A percentile compares a stretch with the other conserved stretches of the same genome.
Evolutionary conservation across 2,329 filamentous ascomycete species (phyloP).

Genomic region (Fusarium sp.): DNA sequence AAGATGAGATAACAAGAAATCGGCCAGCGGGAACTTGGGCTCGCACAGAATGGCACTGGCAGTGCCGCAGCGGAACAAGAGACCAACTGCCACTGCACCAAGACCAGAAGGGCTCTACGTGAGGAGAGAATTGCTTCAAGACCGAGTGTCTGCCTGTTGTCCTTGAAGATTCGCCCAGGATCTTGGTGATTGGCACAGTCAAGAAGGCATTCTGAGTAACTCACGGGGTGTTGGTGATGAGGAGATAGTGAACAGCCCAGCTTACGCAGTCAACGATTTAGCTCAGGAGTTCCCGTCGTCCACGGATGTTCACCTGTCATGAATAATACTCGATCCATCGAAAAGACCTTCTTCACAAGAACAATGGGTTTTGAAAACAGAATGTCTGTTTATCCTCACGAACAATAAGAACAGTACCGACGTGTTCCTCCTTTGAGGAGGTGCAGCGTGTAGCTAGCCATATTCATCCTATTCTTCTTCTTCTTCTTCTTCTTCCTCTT

Average conservation of each 20-base stretch:
- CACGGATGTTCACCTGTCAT: fast-evolving
- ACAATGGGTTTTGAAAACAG: fast-evolving
- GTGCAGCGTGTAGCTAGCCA: background rate
- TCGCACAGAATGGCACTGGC: background rate
- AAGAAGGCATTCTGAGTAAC: background rate
- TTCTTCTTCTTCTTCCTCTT: background rate
- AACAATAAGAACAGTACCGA: background rate
- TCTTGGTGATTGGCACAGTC: fast-evolving
- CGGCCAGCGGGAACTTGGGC: background rate
- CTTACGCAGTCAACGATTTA: fast-evolving
- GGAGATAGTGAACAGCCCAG: too few relatives aligned
- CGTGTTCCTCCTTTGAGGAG: fast-evolving
- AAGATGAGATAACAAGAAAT: fast-evolving
- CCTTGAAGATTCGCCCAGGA: fast-evolving
- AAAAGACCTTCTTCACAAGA: fast-evolving
- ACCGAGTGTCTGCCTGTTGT: fast-evolving
- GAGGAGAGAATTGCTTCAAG: background rate
- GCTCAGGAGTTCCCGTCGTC: background rate
- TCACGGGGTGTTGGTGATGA: too few relatives aligned
- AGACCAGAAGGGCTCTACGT: background rate
- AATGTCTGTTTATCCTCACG: fast-evolving
- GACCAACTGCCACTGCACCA: background rate
- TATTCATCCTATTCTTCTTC: fast-evolving
- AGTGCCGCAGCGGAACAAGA: background rate
- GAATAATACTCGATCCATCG: fast-evolving